A percentile compares a stretch with the other conserved stretches of the same genome.
phyloP scores from a whole-genome alignment of 2,329 filamentous ascomycete genomes.

The Alternaria sp. region DNA sequence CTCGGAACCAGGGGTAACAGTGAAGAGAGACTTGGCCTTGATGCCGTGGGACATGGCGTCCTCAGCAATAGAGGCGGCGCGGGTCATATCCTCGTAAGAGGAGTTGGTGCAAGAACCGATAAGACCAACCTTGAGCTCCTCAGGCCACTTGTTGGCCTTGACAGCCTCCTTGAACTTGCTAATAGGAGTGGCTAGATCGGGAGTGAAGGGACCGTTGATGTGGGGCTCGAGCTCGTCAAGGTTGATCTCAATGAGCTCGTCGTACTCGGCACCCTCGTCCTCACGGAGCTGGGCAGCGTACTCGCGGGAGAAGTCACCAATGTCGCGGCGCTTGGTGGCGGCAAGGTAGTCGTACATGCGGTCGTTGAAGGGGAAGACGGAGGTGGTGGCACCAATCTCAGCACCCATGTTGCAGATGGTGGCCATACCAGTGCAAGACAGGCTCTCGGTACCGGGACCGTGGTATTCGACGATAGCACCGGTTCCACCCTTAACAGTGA shows the following conservation, averaged over 20 bases:
- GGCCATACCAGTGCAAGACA: slow-evolving; percentile 87
- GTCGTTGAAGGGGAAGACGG: slow-evolving; percentile 97
- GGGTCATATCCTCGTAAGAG: slow-evolving; percentile 89
- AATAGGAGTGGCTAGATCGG: slow-evolving; percentile 96
- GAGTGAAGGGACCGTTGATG: slow-evolving; percentile 98
- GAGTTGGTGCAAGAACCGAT: slow-evolving; percentile 99
- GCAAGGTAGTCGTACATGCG: slow-evolving; percentile 95
- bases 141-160: slow-evolving; percentile 94
- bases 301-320: slow-evolving; percentile 86
- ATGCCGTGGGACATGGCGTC: slow-evolving; percentile 92
- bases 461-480: slow-evolving; percentile 86
- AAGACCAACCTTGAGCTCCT: slow-evolving; percentile 94
- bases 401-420: slow-evolving; percentile 69
- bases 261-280: slow-evolving; percentile 93
- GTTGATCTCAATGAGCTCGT: slow-evolving; percentile 96
- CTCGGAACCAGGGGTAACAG: slow-evolving; percentile 95
- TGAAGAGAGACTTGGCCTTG: slow-evolving; percentile 93
- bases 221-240: slow-evolving; percentile 94
- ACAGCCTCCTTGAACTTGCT: slow-evolving; percentile 96
- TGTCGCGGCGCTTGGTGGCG: slow-evolving; percentile 88
- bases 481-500: slow-evolving; percentile 98
- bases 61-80: slow-evolving; percentile 87
- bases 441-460: slow-evolving; percentile 74
- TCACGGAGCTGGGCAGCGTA: slow-evolving; percentile 88
- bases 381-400: slow-evolving; percentile 84